Evolutionary conservation across 169 alveolate species (phyloP).

Genomic region (Babesia divergens): DNA sequence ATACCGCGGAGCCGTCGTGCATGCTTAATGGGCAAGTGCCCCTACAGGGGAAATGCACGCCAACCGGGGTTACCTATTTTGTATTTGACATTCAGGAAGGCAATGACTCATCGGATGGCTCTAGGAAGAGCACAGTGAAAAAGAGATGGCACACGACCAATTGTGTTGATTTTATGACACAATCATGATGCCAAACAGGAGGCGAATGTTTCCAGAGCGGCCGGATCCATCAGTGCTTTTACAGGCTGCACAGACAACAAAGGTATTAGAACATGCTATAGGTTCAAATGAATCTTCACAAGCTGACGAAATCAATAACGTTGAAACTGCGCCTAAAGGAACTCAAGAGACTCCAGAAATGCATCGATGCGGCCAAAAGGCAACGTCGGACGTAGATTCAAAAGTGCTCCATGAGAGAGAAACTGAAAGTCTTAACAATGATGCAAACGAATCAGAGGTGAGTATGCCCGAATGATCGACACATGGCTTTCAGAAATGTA

Average conservation of each 20-base stretch:
- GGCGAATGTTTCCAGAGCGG: slow-evolving; percentile 27
- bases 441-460: too few relatives aligned
- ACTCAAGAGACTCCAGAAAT: too few relatives aligned
- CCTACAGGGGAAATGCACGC: slow-evolving; percentile 25
- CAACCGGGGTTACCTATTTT: slow-evolving; percentile 44
- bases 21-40: slow-evolving; percentile 41
- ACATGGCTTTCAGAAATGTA: neutral
- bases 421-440: too few relatives aligned
- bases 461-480: too few relatives aligned
- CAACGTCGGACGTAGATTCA: too few relatives aligned
- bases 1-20: slow-evolving; percentile 37
- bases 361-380: too few relatives aligned
- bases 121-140: neutral
- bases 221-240: slow-evolving; percentile 22
- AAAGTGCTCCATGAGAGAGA: too few relatives aligned
- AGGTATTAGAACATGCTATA: too few relatives aligned
- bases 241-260: neutral
- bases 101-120: neutral
- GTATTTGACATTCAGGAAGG: slow-evolving; percentile 18
- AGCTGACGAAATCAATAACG: too few relatives aligned
- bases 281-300: too few relatives aligned
- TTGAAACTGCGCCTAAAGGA: too few relatives aligned
- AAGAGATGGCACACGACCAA: slow-evolving; percentile 37
- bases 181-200: neutral
- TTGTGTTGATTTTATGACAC: slow-evolving; percentile 31